phyloP scores from a whole-genome alignment of 2,329 filamentous ascomycete species.

The Dactylellina leptospora region DNA sequence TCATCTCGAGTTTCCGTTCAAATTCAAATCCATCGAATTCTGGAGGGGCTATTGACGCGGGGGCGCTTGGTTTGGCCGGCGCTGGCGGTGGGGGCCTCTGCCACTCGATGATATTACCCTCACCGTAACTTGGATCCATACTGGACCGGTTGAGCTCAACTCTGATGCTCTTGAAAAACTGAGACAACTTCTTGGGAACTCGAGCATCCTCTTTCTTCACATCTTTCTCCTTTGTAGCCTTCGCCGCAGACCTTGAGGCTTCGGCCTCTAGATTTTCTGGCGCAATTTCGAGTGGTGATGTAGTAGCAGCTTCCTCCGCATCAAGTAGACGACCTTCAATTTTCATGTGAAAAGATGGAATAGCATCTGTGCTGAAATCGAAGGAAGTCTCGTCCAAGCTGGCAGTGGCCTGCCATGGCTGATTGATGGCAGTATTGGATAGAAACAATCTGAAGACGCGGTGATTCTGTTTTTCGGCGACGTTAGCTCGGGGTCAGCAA shows the following conservation, averaged over 20 bases:
- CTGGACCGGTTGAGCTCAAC: slow-evolving; percentile 68
- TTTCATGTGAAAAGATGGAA: slow-evolving; percentile 86
- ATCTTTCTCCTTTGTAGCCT: slow-evolving; percentile 61
- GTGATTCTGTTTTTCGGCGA: slow-evolving; percentile 73
- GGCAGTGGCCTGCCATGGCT: slow-evolving; percentile 89
- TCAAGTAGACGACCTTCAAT: slow-evolving; percentile 88
- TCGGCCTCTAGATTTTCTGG: slow-evolving; percentile 33
- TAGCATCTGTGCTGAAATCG: slow-evolving; percentile 79
- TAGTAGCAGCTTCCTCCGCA: slow-evolving; percentile 64
- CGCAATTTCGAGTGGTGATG: neutral
- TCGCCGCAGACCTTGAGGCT: slow-evolving; percentile 63
- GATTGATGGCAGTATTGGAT: slow-evolving; percentile 91
- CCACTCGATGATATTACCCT: slow-evolving; percentile 78
- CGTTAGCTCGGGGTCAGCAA: neutral
- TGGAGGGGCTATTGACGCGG: slow-evolving; percentile 65
- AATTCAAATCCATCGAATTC: slow-evolving; percentile 94
- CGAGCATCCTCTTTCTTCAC: slow-evolving; percentile 63
- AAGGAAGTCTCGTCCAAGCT: slow-evolving; percentile 66
- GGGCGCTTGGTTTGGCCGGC: slow-evolving; percentile 65
- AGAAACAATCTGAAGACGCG: slow-evolving; percentile 92
- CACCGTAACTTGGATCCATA: slow-evolving; percentile 71
- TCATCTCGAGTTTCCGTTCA: slow-evolving; percentile 90
- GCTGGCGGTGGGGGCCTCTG: slow-evolving; percentile 74
- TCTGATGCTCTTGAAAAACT: slow-evolving; percentile 82
- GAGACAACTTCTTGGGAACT: slow-evolving; percentile 70